Conservation (phyloP, 306 rosid genomes). For the Rosa chinensis region DNA sequence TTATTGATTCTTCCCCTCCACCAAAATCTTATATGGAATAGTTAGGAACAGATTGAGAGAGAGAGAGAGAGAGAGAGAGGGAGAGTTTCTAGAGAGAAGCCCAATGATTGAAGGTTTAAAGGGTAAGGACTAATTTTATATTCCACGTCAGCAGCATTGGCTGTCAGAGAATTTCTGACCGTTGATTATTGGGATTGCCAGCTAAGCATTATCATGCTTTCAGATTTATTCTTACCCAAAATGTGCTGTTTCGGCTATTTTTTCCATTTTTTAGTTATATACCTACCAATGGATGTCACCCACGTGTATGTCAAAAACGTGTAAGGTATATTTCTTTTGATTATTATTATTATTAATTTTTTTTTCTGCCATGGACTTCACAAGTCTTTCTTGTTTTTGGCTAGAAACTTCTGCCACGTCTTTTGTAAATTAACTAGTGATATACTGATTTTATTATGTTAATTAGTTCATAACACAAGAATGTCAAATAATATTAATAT, state of each 20-base stretch:
- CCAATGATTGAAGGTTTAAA: conserved; percentile 74
- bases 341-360: not conserved
- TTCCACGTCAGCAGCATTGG: conserved; percentile 53
- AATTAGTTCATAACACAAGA: not conserved
- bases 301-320: conserved; percentile 36
- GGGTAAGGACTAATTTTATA: conserved; percentile 31
- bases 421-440: too few species aligned
- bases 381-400: not conserved
- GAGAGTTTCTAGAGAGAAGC: conserved; percentile 22
- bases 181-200: conserved; percentile 65
- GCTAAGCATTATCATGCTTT: conserved; percentile 51
- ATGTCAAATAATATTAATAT: too few species aligned
- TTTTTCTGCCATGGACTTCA: not conserved
- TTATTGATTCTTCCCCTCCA: conserved; percentile 24
- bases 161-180: conserved; percentile 43
- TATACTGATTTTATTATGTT: not conserved
- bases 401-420: not conserved
- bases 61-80: conserved; percentile 31
- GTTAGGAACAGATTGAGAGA: conserved; percentile 4
- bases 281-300: conserved; percentile 29
- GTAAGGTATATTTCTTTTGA: conserved; percentile 9
- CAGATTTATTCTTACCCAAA: conserved; percentile 37
- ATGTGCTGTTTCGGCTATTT: conserved; percentile 42
- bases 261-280: conserved; percentile 11
- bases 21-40: conserved; percentile 34